Conservation (phyloP, 2,329 filamentous ascomycete species). For the Plenodomus biglobosus region DNA sequence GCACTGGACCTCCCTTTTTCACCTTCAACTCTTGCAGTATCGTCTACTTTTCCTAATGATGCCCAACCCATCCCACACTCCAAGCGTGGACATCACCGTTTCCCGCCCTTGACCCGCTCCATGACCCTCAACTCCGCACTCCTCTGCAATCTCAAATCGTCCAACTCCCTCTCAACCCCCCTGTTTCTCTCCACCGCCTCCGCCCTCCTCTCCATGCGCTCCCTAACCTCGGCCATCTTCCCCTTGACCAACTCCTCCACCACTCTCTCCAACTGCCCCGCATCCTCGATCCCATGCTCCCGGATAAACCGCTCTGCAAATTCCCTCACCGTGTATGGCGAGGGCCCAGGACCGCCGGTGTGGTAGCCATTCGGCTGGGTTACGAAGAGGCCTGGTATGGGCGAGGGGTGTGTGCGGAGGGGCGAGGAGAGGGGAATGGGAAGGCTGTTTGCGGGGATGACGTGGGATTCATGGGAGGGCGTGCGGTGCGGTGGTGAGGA, state of each 20-base stretch:
- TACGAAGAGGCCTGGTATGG: conserved; percentile 49
- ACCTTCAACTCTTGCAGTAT: background rate
- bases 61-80: no score
- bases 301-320: conserved; percentile 47
- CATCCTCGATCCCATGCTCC: conserved; percentile 40
- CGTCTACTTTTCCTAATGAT: background rate
- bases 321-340: conserved; percentile 33
- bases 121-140: conserved; percentile 50
- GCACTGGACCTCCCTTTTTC: no score
- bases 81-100: conserved; percentile 23
- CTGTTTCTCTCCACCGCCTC: conserved; percentile 47
- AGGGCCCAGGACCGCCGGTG: conserved; percentile 51
- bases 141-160: conserved; percentile 48
- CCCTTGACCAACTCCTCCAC: conserved; percentile 37
- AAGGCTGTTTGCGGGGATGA: conserved; percentile 39
- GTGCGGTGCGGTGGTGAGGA: conserved; percentile 27
- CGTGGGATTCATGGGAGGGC: conserved; percentile 17
- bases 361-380: conserved; percentile 52
- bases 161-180: conserved; percentile 47
- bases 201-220: conserved; percentile 44
- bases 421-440: conserved; percentile 49
- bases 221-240: conserved; percentile 42
- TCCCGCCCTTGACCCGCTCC: conserved; percentile 44
- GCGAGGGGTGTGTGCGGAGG: conserved; percentile 46
- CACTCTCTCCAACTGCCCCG: conserved; percentile 39